Conservation (phyloP, 208 protist genomes). For the Eutreptiella sp. region DNA sequence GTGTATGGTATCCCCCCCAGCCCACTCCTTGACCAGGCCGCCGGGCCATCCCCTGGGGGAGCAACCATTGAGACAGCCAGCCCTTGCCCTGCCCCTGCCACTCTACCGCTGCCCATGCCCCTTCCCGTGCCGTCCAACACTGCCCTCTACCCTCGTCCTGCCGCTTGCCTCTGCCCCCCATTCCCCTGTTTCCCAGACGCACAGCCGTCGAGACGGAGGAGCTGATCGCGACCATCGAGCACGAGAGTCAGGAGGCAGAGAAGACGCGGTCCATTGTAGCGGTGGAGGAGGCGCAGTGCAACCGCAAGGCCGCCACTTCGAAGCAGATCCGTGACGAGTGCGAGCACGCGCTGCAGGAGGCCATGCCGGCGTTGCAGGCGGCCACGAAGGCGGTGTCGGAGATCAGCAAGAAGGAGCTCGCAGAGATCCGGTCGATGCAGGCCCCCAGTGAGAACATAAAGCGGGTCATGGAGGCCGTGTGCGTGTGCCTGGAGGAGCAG, state of each 20-base stretch:
- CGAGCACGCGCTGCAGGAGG: conserved; percentile 47
- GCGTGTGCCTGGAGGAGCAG: conserved; percentile 50
- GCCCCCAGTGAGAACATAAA: conserved; percentile 49
- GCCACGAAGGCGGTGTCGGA: conserved; percentile 41
- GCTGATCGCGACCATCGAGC: conserved; percentile 29
- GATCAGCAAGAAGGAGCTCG: conserved; percentile 52
- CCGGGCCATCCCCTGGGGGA: no score
- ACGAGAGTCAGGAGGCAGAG: conserved; percentile 28
- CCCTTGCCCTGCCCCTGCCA: no score
- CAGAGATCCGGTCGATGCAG: conserved; percentile 54
- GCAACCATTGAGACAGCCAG: no score
- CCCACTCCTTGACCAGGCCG: no score
- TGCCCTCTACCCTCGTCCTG: no score
- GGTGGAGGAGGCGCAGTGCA: conserved; percentile 34
- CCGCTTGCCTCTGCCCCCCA: no score
- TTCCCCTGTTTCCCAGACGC: no score
- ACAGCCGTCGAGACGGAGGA: conserved; percentile 37
- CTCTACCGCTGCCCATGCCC: no score
- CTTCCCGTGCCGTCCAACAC: no score
- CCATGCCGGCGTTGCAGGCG: conserved; percentile 51
- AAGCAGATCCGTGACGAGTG: conserved; percentile 50
- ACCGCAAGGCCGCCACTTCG: conserved; percentile 36
- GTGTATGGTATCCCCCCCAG: no score
- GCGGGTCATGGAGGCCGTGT: conserved; percentile 61
- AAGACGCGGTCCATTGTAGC: conserved; percentile 4